Evolutionary conservation across 2,329 filamentous ascomycete species (phyloP), one percentile per base, ranked within the genome.

Genomic region (Neonectria faginata): DNA sequence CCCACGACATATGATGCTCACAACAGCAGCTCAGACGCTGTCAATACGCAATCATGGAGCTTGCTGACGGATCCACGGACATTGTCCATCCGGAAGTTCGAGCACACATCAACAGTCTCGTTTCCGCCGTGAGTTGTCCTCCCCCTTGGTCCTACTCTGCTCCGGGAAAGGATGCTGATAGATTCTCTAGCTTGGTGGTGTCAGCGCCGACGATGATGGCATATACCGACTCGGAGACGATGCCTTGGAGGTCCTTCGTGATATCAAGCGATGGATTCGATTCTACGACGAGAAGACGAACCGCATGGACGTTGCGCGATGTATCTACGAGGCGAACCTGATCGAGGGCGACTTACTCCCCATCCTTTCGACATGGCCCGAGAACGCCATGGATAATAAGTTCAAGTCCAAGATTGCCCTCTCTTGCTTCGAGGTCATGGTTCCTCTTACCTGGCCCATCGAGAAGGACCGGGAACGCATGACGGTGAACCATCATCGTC

Each of bases 211-310:
- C 70, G 90, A 95, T 73, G 90, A 94, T 75, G 92, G 92, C 61
- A 86, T 86, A 75, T 99, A 99, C 78, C 86, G 93, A 47, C 89
- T 98, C 39, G 96, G 96, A 79, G 95, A 98, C 79, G 95, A 97
- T 76, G 95, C 94, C 12, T 84, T 97, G 65, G 92, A 96, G 62
- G 96, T 94, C 75, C 84, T 99, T 62, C 94, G 95, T 67, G 96
- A 99, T 80, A 86, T 99, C 59, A 95, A 96, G 76, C 91, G 91
- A 87, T 99, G 96, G 96, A 86, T 99, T 70, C 94, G 93, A 72
- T 89, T 97, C 67, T 96, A 96, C 84, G 94, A 97, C 78, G 92
- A 97, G 77, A 97, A 97, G 78, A 89, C 91, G 69, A 97, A 97
- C 77, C 91, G 95, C 70, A 91, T 97, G 85, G 96, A 99, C 76